These are phyloP conservation scores for Microthlaspi erraticum DNA, from an alignment of 345 rosid species.

Conservation along the genomic window DNA sequence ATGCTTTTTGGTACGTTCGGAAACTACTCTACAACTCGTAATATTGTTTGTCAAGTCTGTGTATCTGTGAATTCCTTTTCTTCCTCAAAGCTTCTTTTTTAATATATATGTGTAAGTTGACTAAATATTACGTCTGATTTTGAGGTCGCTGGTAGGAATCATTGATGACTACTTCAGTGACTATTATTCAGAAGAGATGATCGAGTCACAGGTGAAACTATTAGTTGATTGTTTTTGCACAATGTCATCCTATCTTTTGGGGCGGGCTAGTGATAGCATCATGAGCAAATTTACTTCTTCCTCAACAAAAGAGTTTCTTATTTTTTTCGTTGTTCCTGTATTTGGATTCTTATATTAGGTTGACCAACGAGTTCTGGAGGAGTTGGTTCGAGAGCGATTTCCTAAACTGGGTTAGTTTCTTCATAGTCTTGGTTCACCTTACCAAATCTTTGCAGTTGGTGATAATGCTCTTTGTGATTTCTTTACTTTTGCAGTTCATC, in stretches of 20 bases:
- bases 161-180: constrained; percentile 96
- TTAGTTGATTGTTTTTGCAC: constrained; percentile 25
- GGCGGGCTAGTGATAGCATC: constrained; percentile 21
- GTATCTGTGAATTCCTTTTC: constrained; percentile 19
- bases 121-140: constrained; percentile 26
- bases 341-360: constrained; percentile 62
- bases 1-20: constrained; percentile 88
- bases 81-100: background rate
- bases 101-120: constrained; percentile 19
- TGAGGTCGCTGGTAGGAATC: constrained; percentile 84
- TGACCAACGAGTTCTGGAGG: constrained; percentile 95
- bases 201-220: constrained; percentile 83
- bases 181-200: constrained; percentile 97
- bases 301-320: background rate
- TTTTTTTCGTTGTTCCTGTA: constrained; percentile 11
- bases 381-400: constrained; percentile 88
- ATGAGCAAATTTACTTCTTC: background rate
- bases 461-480: constrained; percentile 36
- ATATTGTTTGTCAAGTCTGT: constrained; percentile 16
- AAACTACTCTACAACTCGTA: constrained; percentile 29
- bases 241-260: background rate
- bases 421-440: background rate
- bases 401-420: constrained; percentile 84
- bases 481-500: constrained; percentile 69
- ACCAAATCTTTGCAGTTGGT: background rate